Evolutionary conservation across 768 basidiomycete genomes (phyloP), one percentile per base, ranked within the genome.

Genomic region (Tylopilus rubrobrunneus): DNA sequence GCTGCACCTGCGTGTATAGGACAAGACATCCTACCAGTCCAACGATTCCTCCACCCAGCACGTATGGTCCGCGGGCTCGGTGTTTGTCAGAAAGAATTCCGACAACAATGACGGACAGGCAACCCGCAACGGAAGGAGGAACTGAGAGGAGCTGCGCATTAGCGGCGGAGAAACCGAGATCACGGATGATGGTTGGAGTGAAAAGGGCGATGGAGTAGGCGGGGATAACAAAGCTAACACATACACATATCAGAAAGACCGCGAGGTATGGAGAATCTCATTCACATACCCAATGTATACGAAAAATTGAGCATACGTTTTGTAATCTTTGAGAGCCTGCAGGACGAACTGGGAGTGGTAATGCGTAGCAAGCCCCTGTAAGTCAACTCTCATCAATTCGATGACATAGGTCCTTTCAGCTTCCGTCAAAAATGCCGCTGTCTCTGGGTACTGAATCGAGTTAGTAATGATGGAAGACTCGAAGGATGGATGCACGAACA

Each of bases 121-220:
- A 77, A 2, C 73, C 78, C 19, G 68, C 73, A 27, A 71, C 66
- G 34, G 74, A 82, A 8, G 78, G 78, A 9, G 79, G 78, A 33
- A 77, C 70, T 3, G 77, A 75, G 23, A 83, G 64, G 7, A 74
- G 57, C 52, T 83, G 74, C 6, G 81, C 78, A 27, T 71, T 61
- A 69, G 77, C 69, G 23, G 80, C 74, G 17, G 75, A 70, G 66
- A 69, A 84, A 6, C 82, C 79, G 7, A 81, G 72, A 46, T 76
- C 66, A 23, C 70, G 62, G 31, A 81, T 74, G 54, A 79, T 77
- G 8, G 76, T 77, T 1, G 79, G 78, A 6, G 72, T 71, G 62
- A 79, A 80, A 12, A 81, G 67, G 28, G 76, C 69, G 69, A 78
- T 63, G 3, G 73, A 66, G 55, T 77, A 81, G 25, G 71, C 67